phyloP scores from a whole-genome alignment of 257 asterid genomes.

The Rauvolfia tetraphylla region DNA sequence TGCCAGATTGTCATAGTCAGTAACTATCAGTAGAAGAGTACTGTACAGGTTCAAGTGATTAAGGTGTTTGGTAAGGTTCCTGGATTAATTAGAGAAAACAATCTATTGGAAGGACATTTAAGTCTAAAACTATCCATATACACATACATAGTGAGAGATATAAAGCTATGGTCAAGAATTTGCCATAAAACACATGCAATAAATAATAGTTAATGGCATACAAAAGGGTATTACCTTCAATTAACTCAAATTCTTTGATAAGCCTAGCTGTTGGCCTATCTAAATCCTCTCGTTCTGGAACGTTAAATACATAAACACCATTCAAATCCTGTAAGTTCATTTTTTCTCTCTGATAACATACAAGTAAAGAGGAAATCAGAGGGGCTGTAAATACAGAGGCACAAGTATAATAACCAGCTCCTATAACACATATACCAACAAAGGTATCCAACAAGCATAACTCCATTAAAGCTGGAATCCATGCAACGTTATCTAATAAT shows the following conservation, averaged over 20 bases:
- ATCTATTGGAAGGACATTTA: neutral
- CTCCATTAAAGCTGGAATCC: neutral
- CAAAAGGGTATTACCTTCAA: slow-evolving; percentile 50
- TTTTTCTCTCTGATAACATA: slow-evolving; percentile 70
- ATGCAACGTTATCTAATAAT: neutral
- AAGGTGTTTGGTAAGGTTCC: neutral
- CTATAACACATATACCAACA: neutral
- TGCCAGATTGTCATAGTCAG: neutral
- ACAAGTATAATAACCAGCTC: neutral
- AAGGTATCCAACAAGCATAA: neutral
- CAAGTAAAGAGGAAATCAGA: slow-evolving; percentile 26
- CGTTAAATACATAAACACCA: slow-evolving; percentile 87
- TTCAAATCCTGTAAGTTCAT: slow-evolving; percentile 81
- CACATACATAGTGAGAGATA: too few species aligned
- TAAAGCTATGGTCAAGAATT: neutral
- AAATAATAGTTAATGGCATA: neutral
- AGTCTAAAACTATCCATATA: neutral
- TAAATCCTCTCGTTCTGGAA: slow-evolving; percentile 83
- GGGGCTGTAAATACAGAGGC: neutral
- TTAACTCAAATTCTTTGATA: slow-evolving; percentile 76
- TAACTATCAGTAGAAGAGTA: neutral
- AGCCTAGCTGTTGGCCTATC: slow-evolving; percentile 94
- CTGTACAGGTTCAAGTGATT: too few species aligned
- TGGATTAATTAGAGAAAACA: neutral
- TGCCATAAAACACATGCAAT: neutral